Evolutionary conservation across 2,329 filamentous ascomycete genomes (phyloP).

Genomic region (Hypoxylon sp.): DNA sequence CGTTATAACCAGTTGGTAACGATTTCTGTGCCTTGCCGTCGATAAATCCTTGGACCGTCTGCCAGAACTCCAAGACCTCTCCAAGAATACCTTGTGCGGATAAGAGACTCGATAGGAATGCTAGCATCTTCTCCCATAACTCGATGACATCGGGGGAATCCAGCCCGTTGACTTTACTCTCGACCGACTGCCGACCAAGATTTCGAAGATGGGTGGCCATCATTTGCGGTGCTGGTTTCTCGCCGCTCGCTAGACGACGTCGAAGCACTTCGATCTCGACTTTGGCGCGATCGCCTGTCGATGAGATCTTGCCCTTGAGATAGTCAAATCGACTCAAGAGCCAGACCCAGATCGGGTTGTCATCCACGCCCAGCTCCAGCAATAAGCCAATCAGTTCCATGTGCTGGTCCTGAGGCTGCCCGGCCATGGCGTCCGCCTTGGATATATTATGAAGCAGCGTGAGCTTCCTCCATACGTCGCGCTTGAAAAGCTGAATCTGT

Average conservation of each 20-base stretch:
- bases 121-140: conserved; percentile 88
- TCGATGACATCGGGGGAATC: conserved; percentile 85
- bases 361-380: conserved; percentile 91
- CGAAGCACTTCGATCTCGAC: conserved; percentile 92
- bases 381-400: conserved; percentile 90
- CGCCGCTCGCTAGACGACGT: conserved; percentile 76
- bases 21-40: conserved; percentile 82
- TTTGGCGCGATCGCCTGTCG: conserved; percentile 82
- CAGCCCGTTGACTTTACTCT: conserved; percentile 68
- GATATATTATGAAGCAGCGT: conserved; percentile 69
- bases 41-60: conserved; percentile 88
- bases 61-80: conserved; percentile 93
- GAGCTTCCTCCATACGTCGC: conserved; percentile 85
- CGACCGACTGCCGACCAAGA: conserved; percentile 71
- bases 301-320: conserved; percentile 83
- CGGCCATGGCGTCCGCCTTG: conserved; percentile 57
- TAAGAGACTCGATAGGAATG: conserved; percentile 76
- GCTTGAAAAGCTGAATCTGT: conserved; percentile 86
- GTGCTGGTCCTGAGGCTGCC: conserved; percentile 77
- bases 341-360: conserved; percentile 98
- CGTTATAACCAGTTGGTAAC: conserved; percentile 81
- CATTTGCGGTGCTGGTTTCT: conserved; percentile 73
- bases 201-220: conserved; percentile 80
- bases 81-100: conserved; percentile 83
- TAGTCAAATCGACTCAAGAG: conserved; percentile 88